Conservation (phyloP, 108 stramenopile species). For the Nannochloropsis salina region DNA sequence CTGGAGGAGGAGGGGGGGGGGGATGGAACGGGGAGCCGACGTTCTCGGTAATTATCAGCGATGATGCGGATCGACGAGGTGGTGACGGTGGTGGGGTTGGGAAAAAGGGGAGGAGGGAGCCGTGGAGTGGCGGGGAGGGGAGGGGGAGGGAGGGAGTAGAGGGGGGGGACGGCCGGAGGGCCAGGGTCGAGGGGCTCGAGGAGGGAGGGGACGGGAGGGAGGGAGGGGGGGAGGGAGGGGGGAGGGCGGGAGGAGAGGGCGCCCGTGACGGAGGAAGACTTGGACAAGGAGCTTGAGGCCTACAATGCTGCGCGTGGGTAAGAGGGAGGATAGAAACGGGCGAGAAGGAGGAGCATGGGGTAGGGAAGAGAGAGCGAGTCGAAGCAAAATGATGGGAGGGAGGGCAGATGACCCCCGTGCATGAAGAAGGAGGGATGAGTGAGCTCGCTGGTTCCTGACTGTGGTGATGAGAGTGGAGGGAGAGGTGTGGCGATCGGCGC, state of each 20-base stretch:
- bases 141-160: not conserved
- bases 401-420: too few relatives aligned
- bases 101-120: not conserved
- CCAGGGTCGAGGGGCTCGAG: not conserved
- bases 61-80: not conserved
- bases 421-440: too few relatives aligned
- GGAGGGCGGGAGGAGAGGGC: not conserved
- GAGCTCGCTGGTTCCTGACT: too few relatives aligned
- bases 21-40: not conserved
- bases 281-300: not conserved
- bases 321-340: conserved; percentile 6
- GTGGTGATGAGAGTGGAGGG: too few relatives aligned
- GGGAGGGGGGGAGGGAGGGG: not conserved
- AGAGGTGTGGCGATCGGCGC: too few relatives aligned
- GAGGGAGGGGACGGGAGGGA: not conserved
- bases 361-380: not conserved
- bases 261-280: not conserved
- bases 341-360: not conserved
- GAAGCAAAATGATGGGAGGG: too few relatives aligned
- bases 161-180: not conserved
- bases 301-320: not conserved
- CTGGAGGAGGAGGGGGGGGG: not conserved
- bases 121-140: not conserved
- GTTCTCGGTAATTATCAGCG: not conserved
- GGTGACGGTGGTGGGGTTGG: too few relatives aligned